Evolutionary conservation across 495 filamentous ascomycete genomes (phyloP), one percentile per base, ranked within the genome.

Genomic region (Oidiodendron maius): DNA sequence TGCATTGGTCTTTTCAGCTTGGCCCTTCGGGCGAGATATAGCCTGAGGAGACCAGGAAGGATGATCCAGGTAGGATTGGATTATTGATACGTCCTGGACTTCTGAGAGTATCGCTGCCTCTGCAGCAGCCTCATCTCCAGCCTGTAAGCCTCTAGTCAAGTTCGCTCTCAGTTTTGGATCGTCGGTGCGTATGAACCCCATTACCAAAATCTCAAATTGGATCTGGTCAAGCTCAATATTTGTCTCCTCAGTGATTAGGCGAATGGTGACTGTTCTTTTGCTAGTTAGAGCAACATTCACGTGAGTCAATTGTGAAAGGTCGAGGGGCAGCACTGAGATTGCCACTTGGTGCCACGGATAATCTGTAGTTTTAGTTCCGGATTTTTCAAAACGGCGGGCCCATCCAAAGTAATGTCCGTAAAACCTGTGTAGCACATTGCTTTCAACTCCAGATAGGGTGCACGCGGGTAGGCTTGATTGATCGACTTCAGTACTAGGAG

Each of bases 361-460:
- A 62, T 47, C 4, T 49, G 45, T 34, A 57, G 59, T 0, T 28
- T 58, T 1, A 53, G 55, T 10, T 64, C 32, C 4, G 13, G 6
- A 16, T 3, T 25, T 43, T 22, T 24, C 6, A 10, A 44, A 11
- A 13, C 80, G 42, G 22, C 71, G 62, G 3, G 71, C 70, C 80
- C 82, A 87, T 24, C 76, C 81, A 50, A 83, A 81, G 53, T 81
- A 86, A 36, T 81, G 67, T 0, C 82, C 83, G 21, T 65, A 64
- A 3, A 84, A 61, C 17, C 72, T 70, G 39, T 74, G 63, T 3
- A 61, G 45, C 16, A 81, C 60, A 23, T 74, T 66, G 4, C 71
- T 70, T 3, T 68, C 53, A 0, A 79, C 60, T 36, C 2, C 83
- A 58, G 35, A 38, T 15, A n/a, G 35, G 40, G 70, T 71, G 3